Evolutionary conservation across 768 basidiomycete species (phyloP), one percentile per base, ranked within the genome.

Genomic region (Psilocybe sp.): DNA sequence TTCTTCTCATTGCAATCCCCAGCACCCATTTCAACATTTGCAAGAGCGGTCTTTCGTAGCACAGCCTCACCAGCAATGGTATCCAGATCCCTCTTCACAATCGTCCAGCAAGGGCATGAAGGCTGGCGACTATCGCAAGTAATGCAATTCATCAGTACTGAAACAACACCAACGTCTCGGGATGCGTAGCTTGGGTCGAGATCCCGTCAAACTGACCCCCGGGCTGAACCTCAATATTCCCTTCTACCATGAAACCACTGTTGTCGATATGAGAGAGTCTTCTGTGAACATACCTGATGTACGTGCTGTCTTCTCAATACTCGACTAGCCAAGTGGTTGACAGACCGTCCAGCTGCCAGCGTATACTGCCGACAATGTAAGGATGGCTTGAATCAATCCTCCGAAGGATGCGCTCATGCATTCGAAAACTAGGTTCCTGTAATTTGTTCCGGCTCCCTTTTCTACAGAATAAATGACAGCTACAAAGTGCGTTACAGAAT

Each of bases 71-170:
- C 42, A 23, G 28, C 33, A 12, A n/a, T 42, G 33, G 46, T 16
- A 15, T 45, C 47, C 39, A 58, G 77, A 43, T 66, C 53, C 18
- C 68, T 80, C 47, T 47, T 80, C n/a, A 78, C 77, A 1, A 71
- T 81, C 43, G 73, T 80, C 39, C 63, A 76, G 40, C 79, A 80
- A 64, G 78, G 77, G 4, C 69, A 73, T 48, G 78, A 81, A 58
- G 79, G 71, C 39, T 81, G 78, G 76, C 66, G 78, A 12, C 60
- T 81, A 19, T 73, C 65, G 75, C 74, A 39, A 37, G 64, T 49
- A 43, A 36, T 16, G 40, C 19, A 43, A 19, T 18, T 16, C 15
- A 40, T 20, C 28, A 19, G 31, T 38, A 12, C 28, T 52, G 9
- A 15, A 2, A 11, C 2, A 20, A 32, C 9, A n/a, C 46, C 38